Conservation (phyloP, 257 asterid genomes). For the Penstemon barbatus region DNA sequence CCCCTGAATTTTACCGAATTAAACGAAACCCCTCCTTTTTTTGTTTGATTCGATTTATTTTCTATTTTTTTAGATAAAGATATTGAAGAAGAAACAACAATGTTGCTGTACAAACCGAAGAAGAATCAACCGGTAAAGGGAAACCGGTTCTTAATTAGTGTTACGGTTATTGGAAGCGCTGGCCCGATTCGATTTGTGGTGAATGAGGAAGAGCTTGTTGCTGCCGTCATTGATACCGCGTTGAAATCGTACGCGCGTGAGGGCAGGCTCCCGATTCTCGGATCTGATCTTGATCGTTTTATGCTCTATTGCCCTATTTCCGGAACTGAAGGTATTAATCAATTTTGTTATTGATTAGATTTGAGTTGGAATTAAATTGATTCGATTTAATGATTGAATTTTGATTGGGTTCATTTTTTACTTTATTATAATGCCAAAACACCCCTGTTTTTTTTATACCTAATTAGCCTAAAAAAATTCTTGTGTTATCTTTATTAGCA, state of each 20-base stretch:
- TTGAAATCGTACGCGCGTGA: constrained; percentile 44
- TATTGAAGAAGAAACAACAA: background rate
- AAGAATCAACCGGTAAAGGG: constrained; percentile 40
- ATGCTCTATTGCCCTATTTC: constrained; percentile 37
- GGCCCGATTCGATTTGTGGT: constrained; percentile 46
- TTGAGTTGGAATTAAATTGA: too few relatives aligned
- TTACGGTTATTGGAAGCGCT: constrained; percentile 47
- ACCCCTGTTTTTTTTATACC: background rate
- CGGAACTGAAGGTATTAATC: constrained; percentile 32
- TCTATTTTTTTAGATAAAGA: background rate
- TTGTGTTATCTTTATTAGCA: too few relatives aligned
- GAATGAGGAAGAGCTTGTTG: constrained; percentile 40
- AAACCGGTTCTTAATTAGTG: constrained; percentile 36
- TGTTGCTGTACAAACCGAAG: constrained; percentile 40
- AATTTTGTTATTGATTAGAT: too few relatives aligned
- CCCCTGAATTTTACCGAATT: constrained; percentile 19
- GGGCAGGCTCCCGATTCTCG: constrained; percentile 42
- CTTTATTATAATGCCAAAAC: background rate
- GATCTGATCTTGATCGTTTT: constrained; percentile 32
- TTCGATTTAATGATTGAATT: too few relatives aligned
- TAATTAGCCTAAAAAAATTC: too few relatives aligned
- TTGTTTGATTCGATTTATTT: background rate
- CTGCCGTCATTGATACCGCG: constrained; percentile 35
- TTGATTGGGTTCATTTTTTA: background rate
- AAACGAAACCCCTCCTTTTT: background rate